These are phyloP conservation scores for Gossypium thurberi DNA, from an alignment of 345 rosid genomes.

Conservation along the genomic window DNA sequence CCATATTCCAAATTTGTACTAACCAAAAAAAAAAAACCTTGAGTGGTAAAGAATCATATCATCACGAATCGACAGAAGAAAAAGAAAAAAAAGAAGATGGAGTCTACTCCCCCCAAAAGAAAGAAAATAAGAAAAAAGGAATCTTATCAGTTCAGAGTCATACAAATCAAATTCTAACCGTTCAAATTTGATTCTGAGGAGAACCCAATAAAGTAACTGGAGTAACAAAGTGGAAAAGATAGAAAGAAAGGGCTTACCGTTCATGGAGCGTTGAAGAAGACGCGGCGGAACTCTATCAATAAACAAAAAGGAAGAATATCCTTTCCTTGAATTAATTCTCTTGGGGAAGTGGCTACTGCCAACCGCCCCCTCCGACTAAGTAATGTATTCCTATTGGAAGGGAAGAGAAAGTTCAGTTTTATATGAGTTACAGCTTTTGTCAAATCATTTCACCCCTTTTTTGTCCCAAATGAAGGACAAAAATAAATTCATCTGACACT, in stretches of 20 bases:
- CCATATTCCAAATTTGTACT: neutral
- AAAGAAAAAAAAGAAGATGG: neutral
- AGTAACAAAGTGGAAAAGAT: neutral
- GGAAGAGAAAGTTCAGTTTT: neutral
- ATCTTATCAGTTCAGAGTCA: neutral
- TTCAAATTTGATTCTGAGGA: neutral
- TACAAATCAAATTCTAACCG: neutral
- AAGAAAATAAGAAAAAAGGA: neutral
- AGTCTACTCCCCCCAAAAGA: neutral
- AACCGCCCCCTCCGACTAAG: neutral
- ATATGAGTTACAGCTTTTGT: neutral
- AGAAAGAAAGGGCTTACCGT: slow-evolving; percentile 9
- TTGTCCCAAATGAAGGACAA: neutral
- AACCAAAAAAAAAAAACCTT: neutral
- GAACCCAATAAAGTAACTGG: neutral
- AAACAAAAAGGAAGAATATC: neutral
- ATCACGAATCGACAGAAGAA: neutral
- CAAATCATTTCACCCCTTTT: neutral
- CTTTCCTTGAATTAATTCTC: neutral
- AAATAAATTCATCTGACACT: neutral
- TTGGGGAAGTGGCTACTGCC: neutral
- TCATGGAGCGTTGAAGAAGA: slow-evolving; percentile 10
- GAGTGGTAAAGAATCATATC: neutral
- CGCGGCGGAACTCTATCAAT: neutral
- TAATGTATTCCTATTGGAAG: neutral